A percentile compares a stretch with the other conserved stretches of the same genome.
phyloP scores from a whole-genome alignment of 768 basidiomycete species.

The Amanita fuliginea region DNA sequence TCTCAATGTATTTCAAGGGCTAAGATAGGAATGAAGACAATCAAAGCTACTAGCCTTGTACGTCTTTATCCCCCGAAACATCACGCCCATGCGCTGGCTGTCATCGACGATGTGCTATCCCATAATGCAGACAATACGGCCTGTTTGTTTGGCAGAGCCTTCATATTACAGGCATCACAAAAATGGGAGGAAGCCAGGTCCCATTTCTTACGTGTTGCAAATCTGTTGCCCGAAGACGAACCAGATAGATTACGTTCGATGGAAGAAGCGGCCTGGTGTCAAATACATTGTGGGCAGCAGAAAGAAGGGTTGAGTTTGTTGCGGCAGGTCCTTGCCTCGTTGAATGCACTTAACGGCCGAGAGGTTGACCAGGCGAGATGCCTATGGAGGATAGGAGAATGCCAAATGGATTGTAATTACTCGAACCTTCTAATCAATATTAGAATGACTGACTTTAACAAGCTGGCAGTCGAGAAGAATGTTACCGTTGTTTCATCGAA shows the following conservation, averaged over 20 bases:
- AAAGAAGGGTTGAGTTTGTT: slow-evolving; percentile 38
- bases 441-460: slow-evolving; percentile 4
- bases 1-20: slow-evolving; percentile 29
- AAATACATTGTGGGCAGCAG: slow-evolving; percentile 37
- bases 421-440: neutral
- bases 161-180: slow-evolving; percentile 49
- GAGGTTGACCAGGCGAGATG: slow-evolving; percentile 63
- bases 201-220: slow-evolving; percentile 49
- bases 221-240: slow-evolving; percentile 32
- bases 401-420: slow-evolving; percentile 47
- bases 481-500: slow-evolving; percentile 70
- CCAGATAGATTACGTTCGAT: slow-evolving; percentile 47
- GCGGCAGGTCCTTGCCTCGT: slow-evolving; percentile 30
- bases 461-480: slow-evolving; percentile 46
- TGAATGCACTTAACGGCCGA: slow-evolving; percentile 35
- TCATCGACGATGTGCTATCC: slow-evolving; percentile 64
- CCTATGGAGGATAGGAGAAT: slow-evolving; percentile 77
- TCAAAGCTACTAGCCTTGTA: slow-evolving; percentile 67
- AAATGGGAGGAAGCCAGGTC: slow-evolving; percentile 60
- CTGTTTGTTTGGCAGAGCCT: slow-evolving; percentile 67
- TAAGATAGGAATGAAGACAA: slow-evolving; percentile 56
- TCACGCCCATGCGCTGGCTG: slow-evolving; percentile 62
- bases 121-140: slow-evolving; percentile 50
- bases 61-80: slow-evolving; percentile 87
- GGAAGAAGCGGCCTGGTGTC: slow-evolving; percentile 86